These are phyloP conservation scores for Rhododendron ovatum DNA, from an alignment of 148 eudicot species.

Conservation along the genomic window DNA sequence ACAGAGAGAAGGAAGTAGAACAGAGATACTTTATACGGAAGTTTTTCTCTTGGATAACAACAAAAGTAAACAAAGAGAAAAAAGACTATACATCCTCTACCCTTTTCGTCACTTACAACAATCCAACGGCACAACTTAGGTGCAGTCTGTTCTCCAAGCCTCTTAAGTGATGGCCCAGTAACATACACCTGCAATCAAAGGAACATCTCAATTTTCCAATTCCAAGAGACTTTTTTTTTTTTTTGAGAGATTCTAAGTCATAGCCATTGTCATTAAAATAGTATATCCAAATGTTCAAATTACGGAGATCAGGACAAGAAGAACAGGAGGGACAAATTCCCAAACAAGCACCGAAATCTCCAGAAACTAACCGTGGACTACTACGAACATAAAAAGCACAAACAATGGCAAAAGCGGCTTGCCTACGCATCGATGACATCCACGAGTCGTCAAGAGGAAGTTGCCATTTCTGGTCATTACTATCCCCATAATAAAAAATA, in stretches of 20 bases:
- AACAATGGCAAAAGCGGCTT: background rate
- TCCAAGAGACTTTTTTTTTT: background rate
- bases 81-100: slow-evolving; percentile 32
- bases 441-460: background rate
- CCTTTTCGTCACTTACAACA: slow-evolving; percentile 41
- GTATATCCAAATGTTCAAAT: background rate
- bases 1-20: background rate
- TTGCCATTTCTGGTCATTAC: background rate
- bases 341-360: background rate
- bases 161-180: slow-evolving; percentile 84
- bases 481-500: background rate
- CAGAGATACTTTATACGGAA: background rate
- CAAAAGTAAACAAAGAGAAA: background rate
- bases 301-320: background rate
- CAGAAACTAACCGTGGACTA: background rate
- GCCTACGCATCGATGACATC: background rate
- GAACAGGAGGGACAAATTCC: background rate
- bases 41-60: background rate
- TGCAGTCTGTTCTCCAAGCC: slow-evolving; percentile 89
- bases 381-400: background rate
- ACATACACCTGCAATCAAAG: slow-evolving; percentile 71
- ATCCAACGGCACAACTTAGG: slow-evolving; percentile 80
- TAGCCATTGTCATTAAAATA: background rate
- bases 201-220: background rate
- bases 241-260: background rate